Evolutionary conservation across 73 alveolate species (phyloP), one percentile per base, ranked within the genome.

Genomic region (Paraurostyla sp.): DNA sequence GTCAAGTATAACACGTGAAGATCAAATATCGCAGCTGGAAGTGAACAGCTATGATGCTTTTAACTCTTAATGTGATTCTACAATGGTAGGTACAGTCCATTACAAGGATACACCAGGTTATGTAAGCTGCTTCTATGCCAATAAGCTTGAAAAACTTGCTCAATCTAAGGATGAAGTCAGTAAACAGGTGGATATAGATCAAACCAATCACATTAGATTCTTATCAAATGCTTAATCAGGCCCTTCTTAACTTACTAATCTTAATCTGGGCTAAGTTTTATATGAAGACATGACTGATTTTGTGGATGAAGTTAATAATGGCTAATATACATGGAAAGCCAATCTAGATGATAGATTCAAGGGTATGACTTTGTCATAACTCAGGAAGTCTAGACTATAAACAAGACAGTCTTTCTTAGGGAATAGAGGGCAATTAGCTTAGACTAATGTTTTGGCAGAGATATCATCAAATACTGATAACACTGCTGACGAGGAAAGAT

Each of bases 281-380:
- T 91, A 91, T 80, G 93, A 85, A 32, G 96, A 93, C 58, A 48
- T 59, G 18, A 62, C 33, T 0, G 6, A 9, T 22, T 38, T 80
- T 36, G 94, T 93, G 0, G 27, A 81, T 35, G 85, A 46, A 48
- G 63, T 93, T 25, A 93, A 93, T 90, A 60, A 69, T 51, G 56
- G 86, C n/a, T 71, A 91, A 63, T 71, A 76, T 29, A 87, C 96
- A 42, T 93, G 97, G 97, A 91, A 81, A 42, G 97, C 97, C 0
- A 92, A 60, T 25, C 40, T 93, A 40, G 50, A 82, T 49, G 71
- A 83, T 0, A 85, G 90, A 75, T 90, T 92, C 83, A 59, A 43
- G 65, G 95, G 96, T 25, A 1, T 82, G 82, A 85, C 94, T 48
- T 60, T 87, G 42, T 22, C 42, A 38, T 46, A 93, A 73, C 63